phyloP scores from a whole-genome alignment of 352 stramenopile species.

The Phytophthora pluvialis region DNA sequence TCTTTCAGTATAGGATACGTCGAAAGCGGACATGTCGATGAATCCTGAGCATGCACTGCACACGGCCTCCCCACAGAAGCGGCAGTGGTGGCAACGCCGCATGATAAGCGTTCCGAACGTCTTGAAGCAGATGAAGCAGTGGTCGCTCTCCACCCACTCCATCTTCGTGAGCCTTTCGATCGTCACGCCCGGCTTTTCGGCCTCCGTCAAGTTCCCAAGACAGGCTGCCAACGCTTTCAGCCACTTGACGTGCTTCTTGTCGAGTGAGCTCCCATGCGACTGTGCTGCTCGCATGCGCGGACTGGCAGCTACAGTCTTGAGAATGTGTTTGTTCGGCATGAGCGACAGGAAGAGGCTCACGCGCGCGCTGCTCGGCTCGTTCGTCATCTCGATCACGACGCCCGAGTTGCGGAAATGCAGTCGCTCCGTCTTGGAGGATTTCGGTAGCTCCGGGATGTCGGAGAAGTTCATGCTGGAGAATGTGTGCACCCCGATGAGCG shows the following conservation, averaged over 20 bases:
- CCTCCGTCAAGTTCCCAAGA: conserved; percentile 46
- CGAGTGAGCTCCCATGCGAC: conserved; percentile 26
- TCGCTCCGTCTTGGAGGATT: conserved; percentile 50
- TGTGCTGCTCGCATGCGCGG: conserved; percentile 38
- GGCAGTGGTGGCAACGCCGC: conserved; percentile 67
- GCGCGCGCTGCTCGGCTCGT: conserved; percentile 41
- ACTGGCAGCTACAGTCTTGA: conserved; percentile 45
- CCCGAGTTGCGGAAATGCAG: conserved; percentile 68
- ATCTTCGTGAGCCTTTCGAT: conserved; percentile 38
- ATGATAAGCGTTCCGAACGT: conserved; percentile 52
- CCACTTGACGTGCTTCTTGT: conserved; percentile 66
- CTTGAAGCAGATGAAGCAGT: conserved; percentile 68
- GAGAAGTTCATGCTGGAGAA: conserved; percentile 72
- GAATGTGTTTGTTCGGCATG: conserved; percentile 47
- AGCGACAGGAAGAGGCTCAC: conserved; percentile 66
- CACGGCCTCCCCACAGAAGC: conserved; percentile 71
- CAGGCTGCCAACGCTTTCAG: conserved; percentile 49
- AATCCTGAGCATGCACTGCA: conserved; percentile 69
- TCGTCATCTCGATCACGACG: conserved; percentile 55
- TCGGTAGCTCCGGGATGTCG: conserved; percentile 60
- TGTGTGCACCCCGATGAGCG: conserved; percentile 60
- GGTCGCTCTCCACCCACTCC: conserved; percentile 58
- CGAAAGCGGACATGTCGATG: conserved; percentile 45
- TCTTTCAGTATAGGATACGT: conserved; percentile 32
- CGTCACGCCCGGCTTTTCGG: conserved; percentile 29